A percentile compares a stretch with the other conserved stretches of the same genome.
Conservation (phyloP, 2,329 filamentous ascomycete genomes). For the Chrysoporthe cubensis region DNA sequence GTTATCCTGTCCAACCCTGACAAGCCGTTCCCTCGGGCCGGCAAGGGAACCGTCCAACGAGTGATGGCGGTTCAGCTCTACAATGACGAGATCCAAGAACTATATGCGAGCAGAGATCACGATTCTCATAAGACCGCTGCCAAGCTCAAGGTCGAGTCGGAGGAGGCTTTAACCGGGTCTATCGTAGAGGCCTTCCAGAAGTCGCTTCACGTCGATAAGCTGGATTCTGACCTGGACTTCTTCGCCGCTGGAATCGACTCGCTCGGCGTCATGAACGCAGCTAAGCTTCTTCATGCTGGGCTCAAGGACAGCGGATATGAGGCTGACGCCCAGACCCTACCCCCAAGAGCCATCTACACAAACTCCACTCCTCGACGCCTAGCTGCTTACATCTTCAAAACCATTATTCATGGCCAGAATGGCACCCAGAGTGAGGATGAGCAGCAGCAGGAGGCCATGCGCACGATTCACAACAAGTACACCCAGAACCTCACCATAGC, state of each 20-base stretch:
- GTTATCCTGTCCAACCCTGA: slow-evolving; percentile 43
- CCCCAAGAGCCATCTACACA: slow-evolving; percentile 36
- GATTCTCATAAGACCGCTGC: slow-evolving; percentile 20
- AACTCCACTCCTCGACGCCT: slow-evolving; percentile 37
- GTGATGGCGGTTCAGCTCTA: slow-evolving; percentile 45
- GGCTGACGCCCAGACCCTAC: slow-evolving; percentile 26
- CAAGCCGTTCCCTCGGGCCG: slow-evolving; percentile 49
- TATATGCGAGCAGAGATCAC: slow-evolving; percentile 41
- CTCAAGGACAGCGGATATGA: slow-evolving; percentile 30
- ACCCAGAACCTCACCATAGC: slow-evolving; percentile 34
- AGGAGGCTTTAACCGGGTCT: slow-evolving; percentile 33
- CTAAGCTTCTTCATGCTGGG: slow-evolving; percentile 31
- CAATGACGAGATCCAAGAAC: slow-evolving; percentile 45
- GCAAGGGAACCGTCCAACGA: slow-evolving; percentile 53
- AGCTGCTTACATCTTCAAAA: slow-evolving; percentile 31
- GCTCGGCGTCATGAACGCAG: slow-evolving; percentile 40
- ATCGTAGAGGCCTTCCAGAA: slow-evolving; percentile 32
- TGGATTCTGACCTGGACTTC: slow-evolving; percentile 40
- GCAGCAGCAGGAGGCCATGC: slow-evolving; percentile 27
- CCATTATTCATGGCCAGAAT: slow-evolving; percentile 12
- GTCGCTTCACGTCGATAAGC: slow-evolving; percentile 24
- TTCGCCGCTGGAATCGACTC: slow-evolving; percentile 46
- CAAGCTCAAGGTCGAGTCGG: slow-evolving; percentile 32
- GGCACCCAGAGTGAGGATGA: slow-evolving; percentile 26
- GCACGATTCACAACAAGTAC: slow-evolving; percentile 36